Evolutionary conservation across 1,284 basidiomycete species (phyloP).

Genomic region (Serendipita sp.): DNA sequence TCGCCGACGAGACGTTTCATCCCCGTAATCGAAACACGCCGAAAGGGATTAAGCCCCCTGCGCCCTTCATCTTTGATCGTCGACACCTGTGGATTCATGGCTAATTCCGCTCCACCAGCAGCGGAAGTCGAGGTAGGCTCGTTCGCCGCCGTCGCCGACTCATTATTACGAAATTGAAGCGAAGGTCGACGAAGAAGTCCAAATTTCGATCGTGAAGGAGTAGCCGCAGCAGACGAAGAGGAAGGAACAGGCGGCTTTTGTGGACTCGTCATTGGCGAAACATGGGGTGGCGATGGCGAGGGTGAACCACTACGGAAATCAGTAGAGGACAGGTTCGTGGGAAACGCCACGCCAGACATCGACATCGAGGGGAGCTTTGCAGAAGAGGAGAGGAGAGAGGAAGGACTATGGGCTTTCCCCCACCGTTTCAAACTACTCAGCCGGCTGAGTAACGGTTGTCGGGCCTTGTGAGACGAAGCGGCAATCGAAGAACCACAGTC

Average conservation of each 20-base stretch:
- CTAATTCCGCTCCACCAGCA: neutral
- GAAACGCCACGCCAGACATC: neutral
- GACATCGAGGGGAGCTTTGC: too few species aligned
- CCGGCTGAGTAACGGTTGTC: neutral
- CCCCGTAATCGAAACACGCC: slow-evolving; percentile 2
- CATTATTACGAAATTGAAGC: neutral
- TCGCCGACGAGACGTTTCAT: neutral
- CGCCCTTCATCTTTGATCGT: neutral
- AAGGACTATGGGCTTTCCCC: neutral
- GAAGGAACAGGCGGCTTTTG: too few species aligned
- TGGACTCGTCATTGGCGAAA: too few species aligned
- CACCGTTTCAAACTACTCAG: neutral
- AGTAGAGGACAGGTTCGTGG: neutral
- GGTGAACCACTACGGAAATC: neutral
- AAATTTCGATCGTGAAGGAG: neutral
- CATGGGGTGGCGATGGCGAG: too few species aligned
- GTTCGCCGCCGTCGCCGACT: neutral
- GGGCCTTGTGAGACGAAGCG: neutral
- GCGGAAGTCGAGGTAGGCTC: neutral
- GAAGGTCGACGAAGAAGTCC: neutral
- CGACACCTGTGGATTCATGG: neutral
- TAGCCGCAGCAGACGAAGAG: neutral
- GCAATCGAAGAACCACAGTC: neutral
- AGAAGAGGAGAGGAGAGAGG: neutral
- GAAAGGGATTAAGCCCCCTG: neutral